Evolutionary conservation across 345 rosid species (phyloP).

Genomic region (Ceriops tagal): DNA sequence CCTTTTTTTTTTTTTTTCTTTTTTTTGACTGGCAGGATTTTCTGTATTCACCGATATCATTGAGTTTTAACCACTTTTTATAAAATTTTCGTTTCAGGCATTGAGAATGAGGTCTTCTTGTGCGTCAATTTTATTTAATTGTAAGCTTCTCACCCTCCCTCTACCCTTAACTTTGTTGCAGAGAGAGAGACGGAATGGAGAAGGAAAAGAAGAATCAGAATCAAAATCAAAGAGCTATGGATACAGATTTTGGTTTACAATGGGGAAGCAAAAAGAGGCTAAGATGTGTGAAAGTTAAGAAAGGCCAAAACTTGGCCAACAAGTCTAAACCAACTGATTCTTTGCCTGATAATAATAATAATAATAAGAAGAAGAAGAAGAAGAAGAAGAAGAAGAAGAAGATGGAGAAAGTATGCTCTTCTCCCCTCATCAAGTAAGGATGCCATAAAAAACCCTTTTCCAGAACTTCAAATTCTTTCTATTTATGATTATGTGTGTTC

Average conservation of each 20-base stretch:
- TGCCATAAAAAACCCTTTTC: not conserved
- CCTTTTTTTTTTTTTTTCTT: too few relatives aligned
- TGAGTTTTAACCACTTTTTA: not conserved
- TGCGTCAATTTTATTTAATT: not conserved
- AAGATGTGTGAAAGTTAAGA: conserved; percentile 75
- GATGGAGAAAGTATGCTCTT: conserved; percentile 56
- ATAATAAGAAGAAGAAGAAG: not conserved
- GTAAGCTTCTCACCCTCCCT: not conserved
- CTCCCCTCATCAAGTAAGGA: conserved; percentile 55
- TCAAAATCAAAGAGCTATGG: conserved; percentile 52
- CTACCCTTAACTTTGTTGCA: not conserved
- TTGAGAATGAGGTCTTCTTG: not conserved
- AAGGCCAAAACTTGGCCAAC: conserved; percentile 43
- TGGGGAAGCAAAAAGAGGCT: conserved; percentile 91
- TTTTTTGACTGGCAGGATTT: not conserved
- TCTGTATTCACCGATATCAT: not conserved
- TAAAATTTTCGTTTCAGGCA: not conserved
- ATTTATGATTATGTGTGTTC: not conserved
- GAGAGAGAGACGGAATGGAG: conserved; percentile 43
- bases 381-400: conserved; percentile 36
- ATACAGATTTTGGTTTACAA: conserved; percentile 78
- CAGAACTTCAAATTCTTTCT: not conserved
- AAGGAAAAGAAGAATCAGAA: conserved; percentile 59
- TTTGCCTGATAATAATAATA: conserved; percentile 22
- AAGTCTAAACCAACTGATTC: conserved; percentile 43